phyloP scores from a whole-genome alignment of 768 basidiomycete genomes.

The Mycena rosella region DNA sequence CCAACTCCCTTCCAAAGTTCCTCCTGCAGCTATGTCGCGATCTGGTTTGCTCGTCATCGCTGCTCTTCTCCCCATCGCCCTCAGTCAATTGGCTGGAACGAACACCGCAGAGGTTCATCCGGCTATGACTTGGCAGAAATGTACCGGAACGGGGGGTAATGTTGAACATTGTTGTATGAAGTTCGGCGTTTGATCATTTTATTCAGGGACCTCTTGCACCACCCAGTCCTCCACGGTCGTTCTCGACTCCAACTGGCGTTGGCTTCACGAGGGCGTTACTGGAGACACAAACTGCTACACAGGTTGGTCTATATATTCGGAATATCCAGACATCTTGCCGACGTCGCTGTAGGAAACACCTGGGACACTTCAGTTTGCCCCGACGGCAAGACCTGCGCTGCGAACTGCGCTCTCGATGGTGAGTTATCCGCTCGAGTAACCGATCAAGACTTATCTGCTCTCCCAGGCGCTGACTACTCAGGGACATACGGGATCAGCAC shows the following conservation, averaged over 20 bases:
- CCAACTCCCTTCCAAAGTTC: conserved; percentile 12
- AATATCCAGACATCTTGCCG: conserved; percentile 48
- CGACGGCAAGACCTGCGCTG: conserved; percentile 60
- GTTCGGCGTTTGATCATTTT: not conserved
- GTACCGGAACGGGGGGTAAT: conserved; percentile 49
- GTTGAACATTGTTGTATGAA: conserved; percentile 1
- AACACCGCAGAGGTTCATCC: conserved; percentile 57
- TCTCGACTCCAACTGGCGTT: conserved; percentile 66
- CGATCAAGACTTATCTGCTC: conserved; percentile 6
- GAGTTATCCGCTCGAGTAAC: conserved; percentile 1
- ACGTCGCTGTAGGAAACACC: conserved; percentile 49
- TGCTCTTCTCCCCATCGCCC: conserved; percentile 48
- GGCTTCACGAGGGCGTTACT: conserved; percentile 52
- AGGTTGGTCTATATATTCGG: conserved; percentile 32
- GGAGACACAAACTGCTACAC: conserved; percentile 61
- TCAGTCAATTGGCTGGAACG: conserved; percentile 62
- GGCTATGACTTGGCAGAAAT: conserved; percentile 55
- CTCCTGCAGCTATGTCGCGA: conserved; percentile 17
- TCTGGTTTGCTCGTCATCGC: conserved; percentile 29
- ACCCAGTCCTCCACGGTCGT: conserved; percentile 48
- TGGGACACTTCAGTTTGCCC: conserved; percentile 66
- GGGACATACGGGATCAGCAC: conserved; percentile 66
- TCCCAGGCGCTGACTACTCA: conserved; percentile 56
- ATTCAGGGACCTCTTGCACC: conserved; percentile 41
- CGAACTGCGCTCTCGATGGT: conserved; percentile 57